phyloP scores from a whole-genome alignment of 78 protist genomes.

The Cavenderia fasciculata region DNA sequence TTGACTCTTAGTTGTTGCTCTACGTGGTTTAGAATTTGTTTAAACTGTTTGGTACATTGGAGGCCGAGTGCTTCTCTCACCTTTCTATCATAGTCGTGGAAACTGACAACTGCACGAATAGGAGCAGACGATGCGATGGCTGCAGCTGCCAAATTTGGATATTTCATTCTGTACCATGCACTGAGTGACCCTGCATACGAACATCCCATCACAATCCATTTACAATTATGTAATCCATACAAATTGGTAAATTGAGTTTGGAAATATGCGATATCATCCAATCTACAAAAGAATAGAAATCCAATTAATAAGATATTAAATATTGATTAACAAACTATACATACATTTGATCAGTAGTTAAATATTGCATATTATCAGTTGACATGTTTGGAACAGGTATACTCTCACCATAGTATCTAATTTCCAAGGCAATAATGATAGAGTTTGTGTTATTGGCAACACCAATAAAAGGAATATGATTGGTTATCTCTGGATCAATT shows the following conservation, averaged over 20 bases:
- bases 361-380: constrained; percentile 22
- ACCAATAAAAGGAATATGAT: constrained; percentile 21
- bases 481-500: constrained; percentile 5
- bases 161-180: constrained; percentile 73
- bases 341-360: constrained; percentile 70
- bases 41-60: constrained; percentile 1
- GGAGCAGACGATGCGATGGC: constrained; percentile 65
- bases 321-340: not conserved
- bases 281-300: not conserved
- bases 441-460: constrained; percentile 54
- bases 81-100: constrained; percentile 36
- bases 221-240: not conserved
- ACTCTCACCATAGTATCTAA: constrained; percentile 73
- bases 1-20: constrained; percentile 6
- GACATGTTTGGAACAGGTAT: constrained; percentile 29
- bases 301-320: not conserved
- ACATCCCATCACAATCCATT: constrained; percentile 71
- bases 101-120: constrained; percentile 19
- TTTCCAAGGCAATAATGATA: constrained; percentile 25
- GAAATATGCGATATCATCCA: constrained; percentile 54
- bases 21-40: constrained; percentile 10
- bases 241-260: constrained; percentile 2
- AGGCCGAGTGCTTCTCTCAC: constrained; percentile 29
- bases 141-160: constrained; percentile 47
- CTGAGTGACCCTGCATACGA: constrained; percentile 64